Percentiles rank a stretch among this genome's conserved stretches.
Evolutionary conservation across 2,329 filamentous ascomycete species (phyloP).

Genomic region (Cordyceps javanica): DNA sequence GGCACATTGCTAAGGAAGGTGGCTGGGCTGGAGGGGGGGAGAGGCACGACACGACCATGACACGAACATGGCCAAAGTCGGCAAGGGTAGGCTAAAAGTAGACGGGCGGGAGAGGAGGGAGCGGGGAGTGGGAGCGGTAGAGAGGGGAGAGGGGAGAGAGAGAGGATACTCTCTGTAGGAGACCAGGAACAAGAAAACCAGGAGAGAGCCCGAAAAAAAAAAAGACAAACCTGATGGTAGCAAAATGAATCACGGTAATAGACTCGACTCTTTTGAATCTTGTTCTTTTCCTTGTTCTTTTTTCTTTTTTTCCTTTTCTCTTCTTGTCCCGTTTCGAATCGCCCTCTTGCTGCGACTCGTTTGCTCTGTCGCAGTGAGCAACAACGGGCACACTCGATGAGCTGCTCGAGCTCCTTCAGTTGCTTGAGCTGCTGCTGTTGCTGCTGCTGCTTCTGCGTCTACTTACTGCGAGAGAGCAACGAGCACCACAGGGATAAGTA

Average conservation of each 20-base stretch:
- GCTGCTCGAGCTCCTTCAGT: too few relatives aligned
- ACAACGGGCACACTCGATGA: neutral
- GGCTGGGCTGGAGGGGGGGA: neutral
- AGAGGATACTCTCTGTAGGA: too few relatives aligned
- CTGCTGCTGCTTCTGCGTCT: too few relatives aligned
- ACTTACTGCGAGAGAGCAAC: too few relatives aligned
- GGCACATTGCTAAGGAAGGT: neutral
- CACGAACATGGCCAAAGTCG: conserved; percentile 2
- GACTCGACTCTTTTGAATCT: too few relatives aligned
- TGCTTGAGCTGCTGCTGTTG: too few relatives aligned
- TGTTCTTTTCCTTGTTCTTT: too few relatives aligned
- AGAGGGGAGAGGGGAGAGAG: too few relatives aligned
- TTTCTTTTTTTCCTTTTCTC: neutral
- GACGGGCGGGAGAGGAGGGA: too few relatives aligned
- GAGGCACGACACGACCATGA: conserved; percentile 6
- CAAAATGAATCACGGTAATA: too few relatives aligned
- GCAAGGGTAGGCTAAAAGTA: neutral
- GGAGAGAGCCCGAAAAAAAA: neutral
- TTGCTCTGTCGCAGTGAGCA: neutral
- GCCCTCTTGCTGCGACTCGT: neutral
- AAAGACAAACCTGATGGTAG: conserved; percentile 1
- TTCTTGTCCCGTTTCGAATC: neutral
- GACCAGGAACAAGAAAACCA: neutral
- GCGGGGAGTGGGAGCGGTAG: neutral
- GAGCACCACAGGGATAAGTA: too few relatives aligned